Evolutionary conservation across 176 grass and related monocot genomes (phyloP).

Genomic region (Oryza nivara): DNA sequence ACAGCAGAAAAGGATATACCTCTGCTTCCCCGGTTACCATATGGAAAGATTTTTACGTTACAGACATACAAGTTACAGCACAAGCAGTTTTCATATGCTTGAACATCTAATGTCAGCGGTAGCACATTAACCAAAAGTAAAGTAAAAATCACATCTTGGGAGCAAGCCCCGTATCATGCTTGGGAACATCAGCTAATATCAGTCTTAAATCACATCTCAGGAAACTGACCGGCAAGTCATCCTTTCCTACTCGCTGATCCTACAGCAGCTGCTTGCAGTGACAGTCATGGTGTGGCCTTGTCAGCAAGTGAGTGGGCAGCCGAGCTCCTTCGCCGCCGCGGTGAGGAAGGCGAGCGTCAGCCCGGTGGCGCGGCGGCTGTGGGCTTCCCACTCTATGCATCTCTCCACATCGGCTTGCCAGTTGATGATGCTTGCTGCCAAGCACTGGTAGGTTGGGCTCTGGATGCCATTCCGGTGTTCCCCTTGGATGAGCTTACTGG

Average conservation of each 20-base stretch:
- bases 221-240: constrained; percentile 22
- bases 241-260: constrained; percentile 44
- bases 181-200: constrained; percentile 46
- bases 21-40: constrained; percentile 47
- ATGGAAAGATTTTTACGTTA: constrained; percentile 47
- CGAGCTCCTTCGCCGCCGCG: constrained; percentile 73
- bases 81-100: constrained; percentile 57
- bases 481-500: constrained; percentile 50
- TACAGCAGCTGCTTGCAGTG: constrained; percentile 35
- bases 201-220: constrained; percentile 25
- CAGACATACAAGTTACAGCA: constrained; percentile 56
- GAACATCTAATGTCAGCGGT: constrained; percentile 44
- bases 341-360: constrained; percentile 74
- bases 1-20: constrained; percentile 19
- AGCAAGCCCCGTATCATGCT: constrained; percentile 25
- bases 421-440: constrained; percentile 51
- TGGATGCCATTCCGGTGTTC: constrained; percentile 53
- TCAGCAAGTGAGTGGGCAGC: constrained; percentile 74
- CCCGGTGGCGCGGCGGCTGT: constrained; percentile 77
- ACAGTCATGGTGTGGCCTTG: constrained; percentile 9
- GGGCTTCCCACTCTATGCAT: constrained; percentile 93
- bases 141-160: constrained; percentile 37
- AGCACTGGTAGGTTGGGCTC: constrained; percentile 65
- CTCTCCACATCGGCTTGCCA: constrained; percentile 87
- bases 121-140: constrained; percentile 28